These are phyloP conservation scores for Tulasnella sp. DNA, from an alignment of 768 basidiomycete genomes.

Conservation along the genomic window DNA sequence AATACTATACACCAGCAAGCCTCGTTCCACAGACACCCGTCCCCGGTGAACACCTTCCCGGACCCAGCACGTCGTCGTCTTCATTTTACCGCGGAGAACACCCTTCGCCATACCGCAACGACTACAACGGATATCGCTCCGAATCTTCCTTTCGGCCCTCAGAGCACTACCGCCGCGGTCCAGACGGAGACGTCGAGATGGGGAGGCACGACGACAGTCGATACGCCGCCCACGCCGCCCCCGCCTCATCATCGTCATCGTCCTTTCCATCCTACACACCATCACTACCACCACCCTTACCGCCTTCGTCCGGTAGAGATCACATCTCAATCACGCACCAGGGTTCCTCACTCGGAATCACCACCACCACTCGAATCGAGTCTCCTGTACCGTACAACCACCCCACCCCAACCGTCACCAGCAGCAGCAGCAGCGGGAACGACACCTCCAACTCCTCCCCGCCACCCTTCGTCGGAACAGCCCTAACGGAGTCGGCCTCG, in stretches of 20 bases:
- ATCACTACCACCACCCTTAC: slow-evolving; percentile 1
- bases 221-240: slow-evolving; percentile 8
- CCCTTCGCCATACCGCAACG: background rate
- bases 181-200: slow-evolving; percentile 14
- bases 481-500: background rate
- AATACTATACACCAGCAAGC: background rate
- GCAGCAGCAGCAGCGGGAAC: background rate
- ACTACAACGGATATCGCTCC: background rate
- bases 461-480: background rate
- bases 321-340: slow-evolving; percentile 19
- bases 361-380: slow-evolving; percentile 12
- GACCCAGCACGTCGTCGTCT: background rate
- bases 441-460: background rate
- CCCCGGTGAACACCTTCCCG: background rate
- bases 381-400: slow-evolving; percentile 15
- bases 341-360: background rate
- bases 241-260: background rate
- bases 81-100: slow-evolving; percentile 12
- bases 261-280: slow-evolving; percentile 1
- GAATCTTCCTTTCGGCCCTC: slow-evolving; percentile 11
- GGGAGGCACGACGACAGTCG: background rate
- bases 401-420: slow-evolving; percentile 1
- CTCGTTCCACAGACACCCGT: background rate
- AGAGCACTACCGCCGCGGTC: background rate
- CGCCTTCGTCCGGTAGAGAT: slow-evolving; percentile 21